Conservation (phyloP, 768 basidiomycete genomes). For the Asterophora parasitica region DNA sequence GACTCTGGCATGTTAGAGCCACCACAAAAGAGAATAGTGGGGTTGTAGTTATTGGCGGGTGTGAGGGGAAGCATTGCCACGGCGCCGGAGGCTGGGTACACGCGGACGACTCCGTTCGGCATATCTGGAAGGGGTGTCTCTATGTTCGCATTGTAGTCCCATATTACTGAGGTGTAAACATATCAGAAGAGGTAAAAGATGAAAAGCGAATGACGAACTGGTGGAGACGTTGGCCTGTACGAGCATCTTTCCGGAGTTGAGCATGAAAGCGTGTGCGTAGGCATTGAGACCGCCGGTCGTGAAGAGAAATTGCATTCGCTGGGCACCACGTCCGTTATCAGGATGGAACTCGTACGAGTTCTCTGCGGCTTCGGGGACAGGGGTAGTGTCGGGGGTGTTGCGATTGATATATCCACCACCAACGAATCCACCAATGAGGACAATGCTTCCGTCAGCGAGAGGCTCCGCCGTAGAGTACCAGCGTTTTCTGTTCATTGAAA, state of each 20-base stretch:
- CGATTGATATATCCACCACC: constrained; percentile 78
- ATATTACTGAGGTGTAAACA: constrained; percentile 29
- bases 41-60: constrained; percentile 81
- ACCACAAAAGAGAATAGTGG: constrained; percentile 87
- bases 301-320: constrained; percentile 62
- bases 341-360: constrained; percentile 85
- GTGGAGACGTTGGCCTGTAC: constrained; percentile 80
- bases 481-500: constrained; percentile 63
- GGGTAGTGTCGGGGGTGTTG: constrained; percentile 67
- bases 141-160: constrained; percentile 50
- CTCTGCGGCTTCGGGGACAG: constrained; percentile 60
- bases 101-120: constrained; percentile 70
- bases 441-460: constrained; percentile 70
- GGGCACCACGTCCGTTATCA: constrained; percentile 40
- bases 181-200: constrained; percentile 7
- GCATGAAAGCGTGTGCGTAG: constrained; percentile 69
- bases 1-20: constrained; percentile 74
- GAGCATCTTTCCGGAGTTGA: constrained; percentile 75
- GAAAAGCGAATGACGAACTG: constrained; percentile 36
- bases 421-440: constrained; percentile 77
- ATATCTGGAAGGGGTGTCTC: constrained; percentile 67
- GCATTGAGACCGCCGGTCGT: constrained; percentile 74
- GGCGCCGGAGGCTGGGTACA: constrained; percentile 88
- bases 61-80: constrained; percentile 89
- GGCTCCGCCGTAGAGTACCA: constrained; percentile 81